A percentile compares a stretch with the other conserved stretches of the same genome.
Conservation (phyloP, 768 basidiomycete species). For the Boletus reticulatus region DNA sequence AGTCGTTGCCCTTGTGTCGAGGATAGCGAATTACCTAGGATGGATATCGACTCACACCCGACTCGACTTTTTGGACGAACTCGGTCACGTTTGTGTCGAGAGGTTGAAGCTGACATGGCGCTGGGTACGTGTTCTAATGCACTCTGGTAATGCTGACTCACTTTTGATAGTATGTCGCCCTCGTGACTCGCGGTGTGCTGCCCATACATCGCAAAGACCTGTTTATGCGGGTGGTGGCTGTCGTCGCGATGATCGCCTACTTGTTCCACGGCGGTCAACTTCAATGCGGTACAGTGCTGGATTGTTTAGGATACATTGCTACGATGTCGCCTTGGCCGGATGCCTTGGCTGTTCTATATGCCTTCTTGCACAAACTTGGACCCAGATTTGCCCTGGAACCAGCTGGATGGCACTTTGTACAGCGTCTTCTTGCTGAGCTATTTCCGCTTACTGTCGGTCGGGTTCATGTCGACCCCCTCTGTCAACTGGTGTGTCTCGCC, state of each 20-base stretch:
- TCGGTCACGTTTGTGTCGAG: constrained; percentile 7
- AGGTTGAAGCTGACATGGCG: constrained; percentile 13
- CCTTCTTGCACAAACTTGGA: constrained; percentile 17
- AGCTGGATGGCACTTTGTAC: constrained; percentile 13
- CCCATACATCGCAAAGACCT: constrained; percentile 6
- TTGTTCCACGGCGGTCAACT: constrained; percentile 15
- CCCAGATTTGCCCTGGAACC: constrained; percentile 10
- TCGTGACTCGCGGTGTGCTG: neutral
- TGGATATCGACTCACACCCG: constrained; percentile 1
- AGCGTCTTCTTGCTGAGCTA: constrained; percentile 9
- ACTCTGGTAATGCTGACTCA: neutral
- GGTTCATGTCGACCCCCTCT: constrained; percentile 9
- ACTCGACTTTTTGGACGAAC: constrained; percentile 11
- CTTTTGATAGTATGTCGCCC: constrained; percentile 8
- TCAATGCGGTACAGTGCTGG: constrained; percentile 1
- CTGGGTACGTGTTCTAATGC: constrained; percentile 9
- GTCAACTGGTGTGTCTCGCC: constrained; percentile 14
- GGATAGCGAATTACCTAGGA: constrained; percentile 4
- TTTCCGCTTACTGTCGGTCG: neutral
- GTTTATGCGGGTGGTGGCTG: constrained; percentile 14
- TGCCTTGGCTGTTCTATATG: constrained; percentile 14
- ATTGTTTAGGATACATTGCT: constrained; percentile 10
- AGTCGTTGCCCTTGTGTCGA: constrained; percentile 9
- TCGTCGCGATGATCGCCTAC: constrained; percentile 12
- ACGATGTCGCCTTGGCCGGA: constrained; percentile 15